phyloP scores from a whole-genome alignment of 169 alveolate genomes.

The Haemoproteus tartakovskyi region DNA sequence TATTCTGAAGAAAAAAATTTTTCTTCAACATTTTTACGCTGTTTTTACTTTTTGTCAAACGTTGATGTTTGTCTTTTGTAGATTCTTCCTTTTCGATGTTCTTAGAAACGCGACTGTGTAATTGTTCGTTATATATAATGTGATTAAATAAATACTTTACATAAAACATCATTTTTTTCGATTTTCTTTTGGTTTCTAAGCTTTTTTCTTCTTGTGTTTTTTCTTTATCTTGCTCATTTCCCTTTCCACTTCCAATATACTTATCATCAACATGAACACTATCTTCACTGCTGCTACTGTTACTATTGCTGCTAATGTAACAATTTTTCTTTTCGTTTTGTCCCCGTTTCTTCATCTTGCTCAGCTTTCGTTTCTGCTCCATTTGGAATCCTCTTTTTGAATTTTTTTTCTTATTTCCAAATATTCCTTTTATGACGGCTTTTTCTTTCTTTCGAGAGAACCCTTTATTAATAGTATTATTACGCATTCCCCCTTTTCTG shows the following conservation, averaged over 20 bases:
- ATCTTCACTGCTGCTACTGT: no score
- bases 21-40: no score
- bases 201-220: not conserved
- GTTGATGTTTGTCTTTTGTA: not conserved
- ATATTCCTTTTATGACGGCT: no score
- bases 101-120: not conserved
- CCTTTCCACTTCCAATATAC: no score
- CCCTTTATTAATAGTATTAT: no score
- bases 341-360: not conserved
- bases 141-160: slow-evolving; percentile 31
- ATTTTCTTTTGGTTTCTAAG: slow-evolving; percentile 2
- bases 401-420: not conserved
- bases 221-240: not conserved
- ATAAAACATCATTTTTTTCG: slow-evolving; percentile 18
- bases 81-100: not conserved
- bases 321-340: not conserved
- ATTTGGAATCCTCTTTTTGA: not conserved
- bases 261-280: no score
- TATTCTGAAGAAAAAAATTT: no score
- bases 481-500: not conserved
- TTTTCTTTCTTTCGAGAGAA: no score
- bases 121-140: slow-evolving; percentile 2
- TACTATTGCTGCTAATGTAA: no score
- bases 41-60: no score
- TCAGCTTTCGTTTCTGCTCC: not conserved